Conservation (phyloP, 305 asterid species). For the Salvia sclarea region DNA sequence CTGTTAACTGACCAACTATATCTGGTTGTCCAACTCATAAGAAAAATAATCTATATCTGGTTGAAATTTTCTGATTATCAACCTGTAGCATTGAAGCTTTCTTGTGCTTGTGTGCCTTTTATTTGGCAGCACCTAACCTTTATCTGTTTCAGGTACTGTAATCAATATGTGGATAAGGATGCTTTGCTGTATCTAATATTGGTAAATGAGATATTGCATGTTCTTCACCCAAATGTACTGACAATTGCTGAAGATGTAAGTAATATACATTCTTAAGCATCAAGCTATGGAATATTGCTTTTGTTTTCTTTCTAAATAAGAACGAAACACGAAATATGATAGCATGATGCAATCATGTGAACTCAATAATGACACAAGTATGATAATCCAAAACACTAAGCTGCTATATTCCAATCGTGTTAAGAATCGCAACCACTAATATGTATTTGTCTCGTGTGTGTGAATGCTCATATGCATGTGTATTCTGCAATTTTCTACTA, state of each 20-base stretch:
- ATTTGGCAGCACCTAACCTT: conserved; percentile 17
- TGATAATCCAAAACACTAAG: not conserved
- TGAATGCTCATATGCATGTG: not conserved
- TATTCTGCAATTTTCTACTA: conserved; percentile 7
- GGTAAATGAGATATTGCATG: conserved; percentile 86
- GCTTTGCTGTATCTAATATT: conserved; percentile 83
- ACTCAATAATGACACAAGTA: not conserved
- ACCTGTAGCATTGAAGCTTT: too few species aligned
- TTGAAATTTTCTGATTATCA: conserved; percentile 15
- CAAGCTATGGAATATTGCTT: not conserved
- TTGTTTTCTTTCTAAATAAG: too few species aligned
- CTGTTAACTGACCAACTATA: conserved; percentile 3
- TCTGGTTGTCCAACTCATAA: too few species aligned
- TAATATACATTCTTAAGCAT: conserved; percentile 15
- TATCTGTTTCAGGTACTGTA: conserved; percentile 76
- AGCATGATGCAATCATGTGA: not conserved
- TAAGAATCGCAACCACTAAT: not conserved
- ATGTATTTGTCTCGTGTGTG: not conserved
- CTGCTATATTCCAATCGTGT: not conserved
- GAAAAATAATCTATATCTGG: too few species aligned
- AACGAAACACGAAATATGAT: too few species aligned
- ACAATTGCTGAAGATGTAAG: conserved; percentile 99
- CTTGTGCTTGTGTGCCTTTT: conserved; percentile 19
- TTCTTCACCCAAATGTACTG: conserved; percentile 80
- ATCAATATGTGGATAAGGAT: conserved; percentile 92